Evolutionary conservation across 495 filamentous ascomycete genomes (phyloP), one percentile per base, ranked within the genome.

Genomic region (Pseudevernia furfuracea): DNA sequence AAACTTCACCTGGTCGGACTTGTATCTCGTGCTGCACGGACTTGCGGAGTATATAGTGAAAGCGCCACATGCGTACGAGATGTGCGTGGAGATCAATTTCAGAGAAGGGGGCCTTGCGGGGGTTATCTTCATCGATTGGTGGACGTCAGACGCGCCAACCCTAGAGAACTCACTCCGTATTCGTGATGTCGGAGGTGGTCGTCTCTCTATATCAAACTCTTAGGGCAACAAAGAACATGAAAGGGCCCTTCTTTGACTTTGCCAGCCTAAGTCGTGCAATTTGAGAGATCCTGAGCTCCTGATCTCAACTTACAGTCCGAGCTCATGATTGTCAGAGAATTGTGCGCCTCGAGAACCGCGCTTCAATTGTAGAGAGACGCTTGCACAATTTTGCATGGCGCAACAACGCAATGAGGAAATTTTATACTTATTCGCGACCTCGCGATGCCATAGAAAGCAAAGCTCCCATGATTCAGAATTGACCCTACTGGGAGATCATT

Each of bases 71-170:
- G 49, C 25, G 4, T 53, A 53, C 19, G 49, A 53, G 49, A 53
- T 53, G 49, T 53, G 49, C 25, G 49, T 53, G 17, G 49, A 53
- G 49, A 53, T 53, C 49, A 53, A 30, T 19, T 53, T 53, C 15
- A 17, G 4, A 19, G 5, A 0, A 2, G 49, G 49, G 9, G 49
- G 49, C 25, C 19, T 53, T 3, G 49, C 49, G 2, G 49, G 49
- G 49, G 49, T 53, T 19, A 53, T 53, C 28, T 53, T 53, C 15
- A 1, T 53, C 19, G 14, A 53, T 17, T 53, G 49, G 49, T 53
- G 49, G 49, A 53, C 49, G 0, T 7, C 49, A 53, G 28, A 53
- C 5, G 25, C 10, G 28, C 28, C 49, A 19, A 32, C 49, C 14
- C 17, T 30, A 6, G 4, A 2, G 5, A 32, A 53, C 6, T 8